Base-by-base conservation (phyloP, 106 monocot species). In the Dactylorhiza incarnata region DNA sequence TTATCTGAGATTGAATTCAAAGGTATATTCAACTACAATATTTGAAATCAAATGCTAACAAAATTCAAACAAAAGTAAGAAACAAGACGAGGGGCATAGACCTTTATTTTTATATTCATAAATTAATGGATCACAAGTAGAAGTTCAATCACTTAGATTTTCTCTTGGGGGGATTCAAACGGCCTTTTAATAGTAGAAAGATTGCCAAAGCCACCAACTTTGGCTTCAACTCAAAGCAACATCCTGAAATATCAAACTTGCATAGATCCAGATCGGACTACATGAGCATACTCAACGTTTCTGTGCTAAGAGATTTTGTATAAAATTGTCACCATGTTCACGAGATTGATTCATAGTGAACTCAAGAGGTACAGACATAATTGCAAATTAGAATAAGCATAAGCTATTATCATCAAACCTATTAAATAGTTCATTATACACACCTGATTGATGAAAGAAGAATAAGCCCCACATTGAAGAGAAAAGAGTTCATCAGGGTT, bases 401-500 rank as follows among this genome's bases (percentile, higher is more conserved):
- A 25, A 26, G 26, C 29, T 65, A 65, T 12, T 29, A 29, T 65
- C 65, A 65, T 19, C 65, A 65, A 65, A 29, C 29, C 29, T 29
- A 29, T 29, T 29, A 29, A 4, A 65, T 25, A 65, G 26, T 29
- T 65, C 25, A 9, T 45, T 69, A 54, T 5, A 74, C 80, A 78
- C 14, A 99, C 99, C 99, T 99, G 82, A 99, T 91, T 13, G 99
- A 99, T 74, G 88, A 94, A 77, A 99, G 94, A 53, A 99, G 85
- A 73, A 99, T 89, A 46, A 99, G 94, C 9, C 83, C 99, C 56
- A 99, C 99, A 83, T 99, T 99, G 73, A 99, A 99, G 43, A 99
- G 94, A 79, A 99, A 99, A 0, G 99, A 99, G 81, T 99, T 99
- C 99, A 99, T 99, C 43, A 99, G 82, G 67, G 99, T 99, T 81